These are phyloP conservation scores for Scalesia atractyloides DNA, from an alignment of 129 eudicot species.

Conservation along the genomic window DNA sequence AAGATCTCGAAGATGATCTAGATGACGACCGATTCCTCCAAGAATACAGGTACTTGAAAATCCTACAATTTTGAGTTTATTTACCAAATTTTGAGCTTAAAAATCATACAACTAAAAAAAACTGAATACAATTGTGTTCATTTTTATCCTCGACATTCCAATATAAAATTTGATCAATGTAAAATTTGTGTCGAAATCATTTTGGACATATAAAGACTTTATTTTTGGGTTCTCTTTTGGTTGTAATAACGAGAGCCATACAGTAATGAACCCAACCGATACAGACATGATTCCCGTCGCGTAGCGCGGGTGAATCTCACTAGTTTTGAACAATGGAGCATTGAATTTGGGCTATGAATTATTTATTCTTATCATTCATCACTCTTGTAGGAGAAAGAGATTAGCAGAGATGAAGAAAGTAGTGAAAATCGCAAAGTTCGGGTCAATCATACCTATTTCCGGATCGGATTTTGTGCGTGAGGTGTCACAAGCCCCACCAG, in stretches of 20 bases:
- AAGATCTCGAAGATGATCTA: slow-evolving; percentile 91
- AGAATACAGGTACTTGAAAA: slow-evolving; percentile 63
- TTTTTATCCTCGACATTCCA: too few relatives aligned
- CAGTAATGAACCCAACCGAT: too few relatives aligned
- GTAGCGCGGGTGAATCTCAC: too few relatives aligned
- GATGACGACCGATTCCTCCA: slow-evolving; percentile 86
- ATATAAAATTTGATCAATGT: too few relatives aligned
- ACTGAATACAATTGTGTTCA: too few relatives aligned
- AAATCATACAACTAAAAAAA: too few relatives aligned
- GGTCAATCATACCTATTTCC: slow-evolving; percentile 80
- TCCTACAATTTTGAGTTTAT: neutral
- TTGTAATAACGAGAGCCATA: too few relatives aligned
- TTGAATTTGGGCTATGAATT: neutral
- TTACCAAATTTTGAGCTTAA: neutral
- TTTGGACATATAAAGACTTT: too few relatives aligned
- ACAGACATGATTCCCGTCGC: too few relatives aligned
- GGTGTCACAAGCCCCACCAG: slow-evolving; percentile 93
- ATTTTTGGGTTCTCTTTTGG: too few relatives aligned
- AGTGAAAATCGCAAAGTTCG: slow-evolving; percentile 75
- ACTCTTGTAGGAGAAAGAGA: slow-evolving; percentile 76
- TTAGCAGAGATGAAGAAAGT: slow-evolving; percentile 81
- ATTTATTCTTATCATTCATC: neutral
- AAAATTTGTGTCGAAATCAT: too few relatives aligned
- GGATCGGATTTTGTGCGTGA: slow-evolving; percentile 98
- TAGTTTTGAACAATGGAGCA: neutral